Percentiles rank a stretch among this genome's conserved stretches.
Conservation (phyloP, 306 rosid species). For the Vicia villosa region DNA sequence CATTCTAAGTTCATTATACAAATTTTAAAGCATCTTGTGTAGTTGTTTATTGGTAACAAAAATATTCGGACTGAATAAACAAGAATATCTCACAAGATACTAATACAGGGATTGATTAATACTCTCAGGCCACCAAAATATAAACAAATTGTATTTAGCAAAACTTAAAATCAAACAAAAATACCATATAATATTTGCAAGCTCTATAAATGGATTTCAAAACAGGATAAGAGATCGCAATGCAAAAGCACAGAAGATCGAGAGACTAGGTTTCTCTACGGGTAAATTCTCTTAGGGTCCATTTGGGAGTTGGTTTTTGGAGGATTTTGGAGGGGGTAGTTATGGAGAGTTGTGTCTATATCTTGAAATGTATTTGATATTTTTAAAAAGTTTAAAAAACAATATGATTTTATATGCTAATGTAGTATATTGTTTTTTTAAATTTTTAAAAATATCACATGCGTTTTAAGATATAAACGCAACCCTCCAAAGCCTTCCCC, state of each 20-base stretch:
- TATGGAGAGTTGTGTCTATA: no score
- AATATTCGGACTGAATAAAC: slow-evolving; percentile 3
- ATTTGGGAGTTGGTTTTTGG: no score
- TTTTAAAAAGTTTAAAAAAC: no score
- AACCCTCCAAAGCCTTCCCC: no score
- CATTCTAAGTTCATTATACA: slow-evolving; percentile 12
- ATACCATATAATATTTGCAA: slow-evolving; percentile 8
- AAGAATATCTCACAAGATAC: background rate
- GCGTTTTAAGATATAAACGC: no score
- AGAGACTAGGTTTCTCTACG: slow-evolving; percentile 14
- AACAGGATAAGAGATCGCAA: slow-evolving; percentile 14
- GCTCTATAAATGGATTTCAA: slow-evolving; percentile 22
- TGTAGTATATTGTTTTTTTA: no score
- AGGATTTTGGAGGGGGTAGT: no score
- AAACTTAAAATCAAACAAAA: slow-evolving; percentile 23
- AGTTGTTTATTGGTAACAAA: background rate
- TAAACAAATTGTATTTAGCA: slow-evolving; percentile 23
- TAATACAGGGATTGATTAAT: slow-evolving; percentile 3
- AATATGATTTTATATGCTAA: no score
- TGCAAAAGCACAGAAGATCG: slow-evolving; percentile 17
- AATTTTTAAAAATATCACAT: no score
- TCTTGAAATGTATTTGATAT: no score
- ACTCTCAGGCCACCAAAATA: slow-evolving; percentile 12
- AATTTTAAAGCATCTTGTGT: slow-evolving; percentile 15
- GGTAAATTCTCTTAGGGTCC: slow-evolving; percentile 16